Base-by-base conservation (phyloP, 345 rosid genomes). In the Brassica incana region DNA sequence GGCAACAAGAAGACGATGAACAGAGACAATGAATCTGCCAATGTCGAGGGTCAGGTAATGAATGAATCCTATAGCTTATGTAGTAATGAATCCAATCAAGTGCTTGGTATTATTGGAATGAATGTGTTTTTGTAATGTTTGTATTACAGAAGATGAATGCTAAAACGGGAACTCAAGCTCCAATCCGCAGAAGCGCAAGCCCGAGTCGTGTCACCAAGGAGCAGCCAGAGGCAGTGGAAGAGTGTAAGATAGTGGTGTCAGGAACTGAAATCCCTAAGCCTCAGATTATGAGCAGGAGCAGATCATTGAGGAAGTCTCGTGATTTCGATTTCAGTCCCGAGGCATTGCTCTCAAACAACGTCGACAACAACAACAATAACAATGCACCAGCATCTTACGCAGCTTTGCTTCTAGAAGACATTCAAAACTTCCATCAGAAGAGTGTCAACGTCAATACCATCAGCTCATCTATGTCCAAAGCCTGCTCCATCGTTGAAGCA, bases 401-500 rank as follows among this genome's bases (percentile, higher is more conserved):
- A 0, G 78, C 91, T 3, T 71, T 95, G 74, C 69, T 95, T 69
- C 86, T 95, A 2, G 93, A 95, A 75, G 99, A 95, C 77, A 95
- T 95, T 80, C 97, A 95, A 14, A 95, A 91, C 77, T 95, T 95
- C 65, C 94, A 93, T 72, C 98, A 91, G 77, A 91, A 88, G 83
- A 88, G 76, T 79, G 76, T 77, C 8, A 79, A 14, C 25, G 76
- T 71, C 58, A 71, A 62, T 56, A 11, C 79, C 84, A 20, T 65
- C 78, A 12, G 69, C 83, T 73, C 88, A n/a, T 91, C 95, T 68
- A 83, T 92, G 52, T 71, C 88, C 59, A 92, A 95, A 79, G 93
- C 94, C 68, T 84, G 90, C 54, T 92, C 99, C 8, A 90, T 89
- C 45, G 81, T 89, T 7, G 97, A 92, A 70, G 97, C 95, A 20